Evolutionary conservation across 1,139 yeast genomes (phyloP), one percentile per base, ranked within the genome.

Genomic region (Trichomonascaceae sp.): DNA sequence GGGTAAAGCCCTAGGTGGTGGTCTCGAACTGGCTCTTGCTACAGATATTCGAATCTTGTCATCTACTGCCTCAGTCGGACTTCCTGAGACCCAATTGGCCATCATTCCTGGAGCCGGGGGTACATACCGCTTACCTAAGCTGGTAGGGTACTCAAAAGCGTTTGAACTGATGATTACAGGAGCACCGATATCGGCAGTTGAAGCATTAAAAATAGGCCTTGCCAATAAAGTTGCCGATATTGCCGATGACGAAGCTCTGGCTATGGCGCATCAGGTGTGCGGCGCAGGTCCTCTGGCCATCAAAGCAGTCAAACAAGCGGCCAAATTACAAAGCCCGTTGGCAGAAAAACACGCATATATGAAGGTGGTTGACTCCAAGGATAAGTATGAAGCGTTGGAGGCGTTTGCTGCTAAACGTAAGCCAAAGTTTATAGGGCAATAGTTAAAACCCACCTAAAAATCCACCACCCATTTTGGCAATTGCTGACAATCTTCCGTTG

Each of bases 91-190:
- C 13, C 60, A 67, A 5, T 59, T 66, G 32, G 69, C 68, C 1
- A 66, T 66, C 49, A 55, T 66, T 18, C 69, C 69, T 7, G 70
- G 67, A 0, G 71, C 71, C 4, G 71, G 71, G 12, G 71, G 71
- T 8, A 68, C 71, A 3, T 59, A 62, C 54, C 61, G 71, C 12
- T 60, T 68, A 19, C 68, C 70, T 13, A 59, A 57, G 47, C 60
- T 66, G 19, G 59, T 66, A 20, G 69, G 69, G 15, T 57, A 62
- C 47, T 61, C 68, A 2, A 58, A 66, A 17, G 69, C 69, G 1
- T 54, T 66, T 43, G 69, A 66, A 38, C 48, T 65, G 54, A 55
- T 66, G 30, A 55, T 64, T 15, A 65, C 69, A 1, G 69, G 69
- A 13, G 54, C 69, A 15, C 57, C 67, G 15, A 61, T 66, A 20